Conservation (phyloP, 495 filamentous ascomycete species). For the Penicillium psychrofluorescens region DNA sequence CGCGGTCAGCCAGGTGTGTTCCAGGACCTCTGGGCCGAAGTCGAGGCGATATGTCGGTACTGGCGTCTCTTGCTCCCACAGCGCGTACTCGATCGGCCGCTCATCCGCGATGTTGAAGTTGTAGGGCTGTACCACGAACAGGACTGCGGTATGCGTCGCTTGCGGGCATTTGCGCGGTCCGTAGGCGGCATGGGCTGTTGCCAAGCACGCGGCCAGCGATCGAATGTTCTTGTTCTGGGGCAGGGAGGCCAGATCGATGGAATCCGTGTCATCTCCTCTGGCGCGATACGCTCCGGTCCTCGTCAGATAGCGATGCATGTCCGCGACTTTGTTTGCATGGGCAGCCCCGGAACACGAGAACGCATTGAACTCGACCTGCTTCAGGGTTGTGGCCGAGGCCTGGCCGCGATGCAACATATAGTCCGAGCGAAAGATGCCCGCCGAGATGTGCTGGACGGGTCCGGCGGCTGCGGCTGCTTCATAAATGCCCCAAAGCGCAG, state of each 20-base stretch:
- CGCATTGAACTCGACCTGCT: constrained; percentile 91
- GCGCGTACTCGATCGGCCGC: constrained; percentile 34
- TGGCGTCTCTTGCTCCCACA: constrained; percentile 47
- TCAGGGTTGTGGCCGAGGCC: constrained; percentile 36
- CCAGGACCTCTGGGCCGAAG: constrained; percentile 51
- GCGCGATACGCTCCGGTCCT: constrained; percentile 13
- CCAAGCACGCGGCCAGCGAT: constrained; percentile 56
- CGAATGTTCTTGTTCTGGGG: constrained; percentile 55
- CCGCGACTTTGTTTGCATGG: constrained; percentile 55
- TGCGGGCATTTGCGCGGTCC: constrained; percentile 26
- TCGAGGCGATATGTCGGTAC: constrained; percentile 46
- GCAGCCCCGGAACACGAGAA: constrained; percentile 72
- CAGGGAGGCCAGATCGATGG: constrained; percentile 33
- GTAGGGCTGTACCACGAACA: constrained; percentile 71
- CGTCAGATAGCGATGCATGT: constrained; percentile 49
- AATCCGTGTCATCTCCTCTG: constrained; percentile 14
- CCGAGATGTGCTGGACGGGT: constrained; percentile 50
- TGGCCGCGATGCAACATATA: constrained; percentile 67
- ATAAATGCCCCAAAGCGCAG: constrained; percentile 70
- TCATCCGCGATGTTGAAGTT: constrained; percentile 88
- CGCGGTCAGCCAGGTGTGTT: constrained; percentile 51
- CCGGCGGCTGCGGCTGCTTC: constrained; percentile 60
- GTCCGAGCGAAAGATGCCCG: constrained; percentile 82
- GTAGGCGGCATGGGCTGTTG: constrained; percentile 61
- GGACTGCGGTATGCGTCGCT: constrained; percentile 34